phyloP scores from a whole-genome alignment of 2,329 filamentous ascomycete genomes.

The Xylaria sp. region DNA sequence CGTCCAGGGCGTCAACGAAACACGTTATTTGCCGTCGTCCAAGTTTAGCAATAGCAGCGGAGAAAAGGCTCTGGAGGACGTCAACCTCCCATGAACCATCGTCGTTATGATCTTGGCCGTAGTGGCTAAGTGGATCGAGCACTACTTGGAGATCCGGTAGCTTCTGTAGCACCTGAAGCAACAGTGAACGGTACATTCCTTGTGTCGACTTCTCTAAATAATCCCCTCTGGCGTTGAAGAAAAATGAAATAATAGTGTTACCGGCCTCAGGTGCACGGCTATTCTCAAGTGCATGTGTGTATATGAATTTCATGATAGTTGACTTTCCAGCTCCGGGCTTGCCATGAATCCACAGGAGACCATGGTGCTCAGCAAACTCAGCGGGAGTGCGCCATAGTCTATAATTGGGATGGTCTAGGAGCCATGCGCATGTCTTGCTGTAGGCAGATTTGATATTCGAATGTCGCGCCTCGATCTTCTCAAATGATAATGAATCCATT shows the following conservation, averaged over 20 bases:
- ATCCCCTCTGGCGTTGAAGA: conserved; percentile 55
- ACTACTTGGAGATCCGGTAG: conserved; percentile 43
- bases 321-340: conserved; percentile 51
- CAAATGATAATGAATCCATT: conserved; percentile 44
- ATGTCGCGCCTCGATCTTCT: conserved; percentile 53
- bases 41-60: conserved; percentile 25
- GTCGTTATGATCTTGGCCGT: background rate
- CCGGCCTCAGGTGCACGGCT: too few species aligned
- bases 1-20: conserved; percentile 50
- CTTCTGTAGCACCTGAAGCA: conserved; percentile 51
- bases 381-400: conserved; percentile 41
- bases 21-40: conserved; percentile 20
- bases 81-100: conserved; percentile 2
- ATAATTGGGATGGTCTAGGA: conserved; percentile 49
- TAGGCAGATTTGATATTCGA: conserved; percentile 44
- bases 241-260: conserved; percentile 46
- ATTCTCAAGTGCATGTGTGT: conserved; percentile 28
- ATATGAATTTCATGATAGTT: conserved; percentile 50
- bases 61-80: conserved; percentile 2
- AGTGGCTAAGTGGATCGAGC: background rate
- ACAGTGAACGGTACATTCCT: conserved; percentile 57
- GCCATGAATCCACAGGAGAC: conserved; percentile 51
- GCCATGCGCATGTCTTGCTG: conserved; percentile 35
- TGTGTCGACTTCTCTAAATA: conserved; percentile 50
- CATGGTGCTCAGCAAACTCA: conserved; percentile 38